Percentiles rank a stretch among this genome's conserved stretches.
phyloP scores from a whole-genome alignment of 495 filamentous ascomycete genomes.

The Trichocladium uniseriatum region DNA sequence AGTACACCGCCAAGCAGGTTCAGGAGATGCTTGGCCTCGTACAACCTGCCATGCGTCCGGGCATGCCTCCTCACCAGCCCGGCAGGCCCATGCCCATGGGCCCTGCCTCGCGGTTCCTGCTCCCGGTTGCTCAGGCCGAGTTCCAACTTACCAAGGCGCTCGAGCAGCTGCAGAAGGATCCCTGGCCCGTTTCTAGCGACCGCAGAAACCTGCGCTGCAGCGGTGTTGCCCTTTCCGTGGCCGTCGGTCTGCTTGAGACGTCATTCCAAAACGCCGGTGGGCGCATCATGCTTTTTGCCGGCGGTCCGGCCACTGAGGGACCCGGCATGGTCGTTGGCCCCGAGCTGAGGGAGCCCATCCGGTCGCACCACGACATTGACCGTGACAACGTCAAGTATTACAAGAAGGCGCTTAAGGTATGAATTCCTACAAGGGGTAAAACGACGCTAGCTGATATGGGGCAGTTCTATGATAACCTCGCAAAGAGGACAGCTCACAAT shows the following conservation, averaged over 20 bases:
- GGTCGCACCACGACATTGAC: constrained; percentile 98
- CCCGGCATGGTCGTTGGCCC: constrained; percentile 95
- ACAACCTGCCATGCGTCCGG: constrained; percentile 60
- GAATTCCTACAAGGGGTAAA: constrained; percentile 1
- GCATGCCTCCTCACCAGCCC: constrained; percentile 62
- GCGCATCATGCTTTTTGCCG: constrained; percentile 94
- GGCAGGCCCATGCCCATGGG: constrained; percentile 70
- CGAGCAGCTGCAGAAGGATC: constrained; percentile 94
- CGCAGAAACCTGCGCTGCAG: constrained; percentile 88
- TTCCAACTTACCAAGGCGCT: constrained; percentile 96
- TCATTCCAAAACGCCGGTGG: constrained; percentile 93
- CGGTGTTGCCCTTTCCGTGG: constrained; percentile 91
- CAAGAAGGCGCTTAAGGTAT: constrained; percentile 95
- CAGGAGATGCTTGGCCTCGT: constrained; percentile 95
- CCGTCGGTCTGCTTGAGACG: constrained; percentile 83
- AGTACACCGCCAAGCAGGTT: constrained; percentile 91
- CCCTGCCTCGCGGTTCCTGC: constrained; percentile 79
- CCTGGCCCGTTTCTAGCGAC: constrained; percentile 95
- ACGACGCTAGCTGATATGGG: constrained; percentile 21
- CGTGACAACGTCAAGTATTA: constrained; percentile 99
- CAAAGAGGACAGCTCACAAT: constrained; percentile 94
- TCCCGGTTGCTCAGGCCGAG: constrained; percentile 93
- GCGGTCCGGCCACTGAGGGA: constrained; percentile 91
- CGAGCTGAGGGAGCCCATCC: constrained; percentile 94
- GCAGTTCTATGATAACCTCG: constrained; percentile 93